A percentile compares a stretch with the other conserved stretches of the same genome.
Evolutionary conservation across 345 rosid genomes (phyloP).

Genomic region (Populus nigra): DNA sequence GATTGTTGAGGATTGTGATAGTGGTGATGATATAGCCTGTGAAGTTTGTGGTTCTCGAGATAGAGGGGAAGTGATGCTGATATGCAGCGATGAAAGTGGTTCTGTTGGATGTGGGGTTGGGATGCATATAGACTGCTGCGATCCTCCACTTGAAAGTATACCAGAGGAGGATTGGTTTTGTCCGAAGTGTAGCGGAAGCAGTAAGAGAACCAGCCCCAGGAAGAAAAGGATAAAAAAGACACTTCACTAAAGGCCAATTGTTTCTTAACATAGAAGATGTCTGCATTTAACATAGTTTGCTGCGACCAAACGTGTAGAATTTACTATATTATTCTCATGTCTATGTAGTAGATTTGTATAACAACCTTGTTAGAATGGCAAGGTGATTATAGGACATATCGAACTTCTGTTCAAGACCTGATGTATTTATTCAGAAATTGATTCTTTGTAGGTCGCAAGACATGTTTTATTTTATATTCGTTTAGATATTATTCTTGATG

Average conservation of each 20-base stretch:
- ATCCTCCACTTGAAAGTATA: constrained; percentile 55
- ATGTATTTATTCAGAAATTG: neutral
- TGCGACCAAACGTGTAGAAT: constrained; percentile 3
- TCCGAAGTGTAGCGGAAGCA: constrained; percentile 30
- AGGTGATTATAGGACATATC: neutral
- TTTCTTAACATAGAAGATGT: neutral
- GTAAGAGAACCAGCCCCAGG: constrained; percentile 1
- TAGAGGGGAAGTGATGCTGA: constrained; percentile 66
- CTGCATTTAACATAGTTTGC: neutral
- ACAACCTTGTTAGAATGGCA: neutral
- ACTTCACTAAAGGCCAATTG: neutral
- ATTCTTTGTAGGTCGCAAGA: neutral
- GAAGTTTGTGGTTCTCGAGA: constrained; percentile 46
- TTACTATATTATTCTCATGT: neutral
- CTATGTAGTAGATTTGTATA: constrained; percentile 1
- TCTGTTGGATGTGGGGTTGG: constrained; percentile 59
- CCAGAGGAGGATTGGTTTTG: constrained; percentile 80
- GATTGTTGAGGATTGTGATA: constrained; percentile 10
- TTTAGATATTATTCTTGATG: neutral
- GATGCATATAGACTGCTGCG: constrained; percentile 59
- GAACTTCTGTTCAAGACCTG: neutral
- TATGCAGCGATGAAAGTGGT: constrained; percentile 59
- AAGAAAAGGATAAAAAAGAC: constrained; percentile 21
- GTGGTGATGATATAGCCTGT: constrained; percentile 35
- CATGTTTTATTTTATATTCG: neutral